Conservation (phyloP, 352 stramenopile genomes). For the Pythium scleroteichum region DNA sequence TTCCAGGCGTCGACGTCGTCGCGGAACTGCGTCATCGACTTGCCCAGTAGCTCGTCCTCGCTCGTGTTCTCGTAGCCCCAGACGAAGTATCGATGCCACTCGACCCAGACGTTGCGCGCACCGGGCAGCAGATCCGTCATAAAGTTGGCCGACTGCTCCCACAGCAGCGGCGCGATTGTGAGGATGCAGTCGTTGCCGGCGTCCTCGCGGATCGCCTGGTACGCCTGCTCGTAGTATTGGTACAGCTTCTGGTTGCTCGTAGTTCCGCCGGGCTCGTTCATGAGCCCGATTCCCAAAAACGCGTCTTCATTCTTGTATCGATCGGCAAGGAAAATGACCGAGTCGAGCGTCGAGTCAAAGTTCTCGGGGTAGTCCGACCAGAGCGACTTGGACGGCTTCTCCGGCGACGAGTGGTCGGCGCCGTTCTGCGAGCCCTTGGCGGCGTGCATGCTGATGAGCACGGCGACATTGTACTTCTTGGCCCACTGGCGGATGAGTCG, state of each 20-base stretch:
- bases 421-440: slow-evolving; percentile 82
- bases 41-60: slow-evolving; percentile 50
- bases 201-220: slow-evolving; percentile 50
- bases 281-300: slow-evolving; percentile 73
- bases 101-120: slow-evolving; percentile 80
- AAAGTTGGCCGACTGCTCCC: slow-evolving; percentile 42
- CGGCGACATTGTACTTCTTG: slow-evolving; percentile 43
- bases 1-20: slow-evolving; percentile 46
- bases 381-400: slow-evolving; percentile 38
- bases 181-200: slow-evolving; percentile 66
- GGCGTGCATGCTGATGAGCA: slow-evolving; percentile 58
- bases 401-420: slow-evolving; percentile 64
- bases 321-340: slow-evolving; percentile 48
- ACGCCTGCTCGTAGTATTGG: slow-evolving; percentile 76
- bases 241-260: slow-evolving; percentile 62
- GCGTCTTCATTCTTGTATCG: slow-evolving; percentile 69
- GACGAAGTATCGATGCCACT: slow-evolving; percentile 85
- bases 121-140: slow-evolving; percentile 58
- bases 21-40: slow-evolving; percentile 48
- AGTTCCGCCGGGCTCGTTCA: slow-evolving; percentile 69
- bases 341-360: slow-evolving; percentile 49
- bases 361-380: slow-evolving; percentile 62
- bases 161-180: slow-evolving; percentile 51
- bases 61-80: slow-evolving; percentile 72
- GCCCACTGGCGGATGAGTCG: slow-evolving; percentile 40